A percentile compares a stretch with the other conserved stretches of the same genome.
Conservation (phyloP, 1,139 yeast genomes). For the Candida sp. region DNA sequence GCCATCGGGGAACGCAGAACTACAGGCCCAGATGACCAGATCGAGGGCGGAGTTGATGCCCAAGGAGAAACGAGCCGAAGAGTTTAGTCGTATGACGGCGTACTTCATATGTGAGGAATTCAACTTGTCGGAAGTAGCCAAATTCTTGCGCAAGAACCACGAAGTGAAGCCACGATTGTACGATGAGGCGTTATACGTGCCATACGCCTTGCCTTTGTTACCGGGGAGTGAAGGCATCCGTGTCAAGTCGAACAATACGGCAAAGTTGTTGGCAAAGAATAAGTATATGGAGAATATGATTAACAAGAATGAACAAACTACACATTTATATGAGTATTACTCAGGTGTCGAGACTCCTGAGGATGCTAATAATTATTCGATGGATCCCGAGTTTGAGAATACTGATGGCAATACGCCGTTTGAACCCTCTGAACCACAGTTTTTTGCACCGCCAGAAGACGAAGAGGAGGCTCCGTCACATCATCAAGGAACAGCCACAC, state of each 20-base stretch:
- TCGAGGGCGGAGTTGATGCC: slow-evolving; percentile 75
- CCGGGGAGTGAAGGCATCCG: slow-evolving; percentile 90
- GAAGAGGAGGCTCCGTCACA: slow-evolving; percentile 8
- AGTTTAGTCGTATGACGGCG: slow-evolving; percentile 86
- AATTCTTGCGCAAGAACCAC: slow-evolving; percentile 70
- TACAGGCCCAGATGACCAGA: slow-evolving; percentile 43
- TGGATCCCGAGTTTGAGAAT: slow-evolving; percentile 50
- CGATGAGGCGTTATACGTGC: slow-evolving; percentile 91
- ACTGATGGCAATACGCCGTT: slow-evolving; percentile 38
- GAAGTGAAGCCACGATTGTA: slow-evolving; percentile 85
- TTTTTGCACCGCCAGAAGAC: slow-evolving; percentile 46
- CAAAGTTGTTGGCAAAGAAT: slow-evolving; percentile 64
- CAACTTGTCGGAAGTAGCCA: slow-evolving; percentile 63
- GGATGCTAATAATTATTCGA: slow-evolving; percentile 61
- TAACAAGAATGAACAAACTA: slow-evolving; percentile 81
- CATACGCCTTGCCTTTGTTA: slow-evolving; percentile 83
- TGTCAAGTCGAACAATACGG: slow-evolving; percentile 78
- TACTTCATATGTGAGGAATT: slow-evolving; percentile 88
- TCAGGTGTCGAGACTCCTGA: slow-evolving; percentile 80
- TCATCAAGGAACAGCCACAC: background rate
- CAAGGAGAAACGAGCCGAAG: slow-evolving; percentile 68
- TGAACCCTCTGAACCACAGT: slow-evolving; percentile 55
- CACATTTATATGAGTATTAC: slow-evolving; percentile 90
- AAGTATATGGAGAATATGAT: slow-evolving; percentile 76
- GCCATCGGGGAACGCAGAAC: slow-evolving; percentile 18